Evolutionary conservation across 306 rosid genomes (phyloP).

Genomic region (Vigna reflexopilosa): DNA sequence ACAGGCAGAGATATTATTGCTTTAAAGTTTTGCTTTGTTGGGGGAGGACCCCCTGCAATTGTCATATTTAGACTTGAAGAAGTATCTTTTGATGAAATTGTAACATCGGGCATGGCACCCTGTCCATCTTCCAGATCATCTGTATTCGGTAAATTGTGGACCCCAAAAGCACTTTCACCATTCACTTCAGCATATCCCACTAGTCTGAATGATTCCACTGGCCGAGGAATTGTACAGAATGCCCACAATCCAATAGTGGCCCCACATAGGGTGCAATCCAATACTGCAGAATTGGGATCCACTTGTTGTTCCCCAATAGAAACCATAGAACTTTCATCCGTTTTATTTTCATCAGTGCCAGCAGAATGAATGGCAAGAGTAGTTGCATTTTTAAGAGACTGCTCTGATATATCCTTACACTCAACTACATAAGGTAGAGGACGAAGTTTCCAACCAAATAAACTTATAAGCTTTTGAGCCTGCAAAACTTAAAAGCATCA

Average conservation of each 20-base stretch:
- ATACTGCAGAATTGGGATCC: conserved; percentile 77
- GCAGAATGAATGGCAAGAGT: conserved; percentile 47
- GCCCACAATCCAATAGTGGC: conserved; percentile 96
- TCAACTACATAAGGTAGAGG: conserved; percentile 75
- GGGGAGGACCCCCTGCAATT: conserved; percentile 98
- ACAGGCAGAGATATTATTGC: conserved; percentile 85
- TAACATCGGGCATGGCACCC: conserved; percentile 46
- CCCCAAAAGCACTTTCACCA: conserved; percentile 50
- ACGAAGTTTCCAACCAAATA: conserved; percentile 95
- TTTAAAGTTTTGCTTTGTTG: conserved; percentile 85
- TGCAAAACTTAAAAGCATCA: conserved; percentile 48
- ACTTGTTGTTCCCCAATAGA: conserved; percentile 59
- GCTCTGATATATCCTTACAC: conserved; percentile 57
- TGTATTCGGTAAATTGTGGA: conserved; percentile 44
- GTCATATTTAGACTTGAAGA: conserved; percentile 69
- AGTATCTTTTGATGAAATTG: conserved; percentile 55
- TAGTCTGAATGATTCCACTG: conserved; percentile 75
- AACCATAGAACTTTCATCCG: conserved; percentile 48
- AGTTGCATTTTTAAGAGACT: conserved; percentile 48
- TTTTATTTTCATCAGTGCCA: conserved; percentile 44
- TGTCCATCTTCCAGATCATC: conserved; percentile 50
- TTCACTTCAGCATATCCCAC: conserved; percentile 69
- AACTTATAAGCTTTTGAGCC: conserved; percentile 85
- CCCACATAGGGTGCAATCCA: conserved; percentile 92
- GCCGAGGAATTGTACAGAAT: conserved; percentile 66